Evolutionary conservation across 371 early-diverging fungal genomes (phyloP).

Genomic region (Syncephalastrum monosporum): DNA sequence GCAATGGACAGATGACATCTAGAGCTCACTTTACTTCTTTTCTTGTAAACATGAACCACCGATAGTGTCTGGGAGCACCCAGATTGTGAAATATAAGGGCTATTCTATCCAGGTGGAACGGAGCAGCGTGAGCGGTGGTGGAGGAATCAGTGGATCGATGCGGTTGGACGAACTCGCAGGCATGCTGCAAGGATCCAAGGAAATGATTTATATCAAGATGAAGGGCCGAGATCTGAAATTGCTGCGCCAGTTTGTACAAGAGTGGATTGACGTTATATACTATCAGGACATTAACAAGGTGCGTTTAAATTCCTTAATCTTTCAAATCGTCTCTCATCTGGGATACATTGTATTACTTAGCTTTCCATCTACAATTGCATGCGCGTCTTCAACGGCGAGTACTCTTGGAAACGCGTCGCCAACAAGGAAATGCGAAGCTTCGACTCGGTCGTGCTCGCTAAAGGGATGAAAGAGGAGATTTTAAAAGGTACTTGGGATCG

Average conservation of each 20-base stretch:
- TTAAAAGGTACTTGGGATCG: conserved; percentile 6
- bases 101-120: conserved; percentile 2
- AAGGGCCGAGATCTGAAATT: background rate
- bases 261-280: conserved; percentile 12
- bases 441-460: conserved; percentile 33
- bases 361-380: conserved; percentile 28
- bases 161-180: background rate
- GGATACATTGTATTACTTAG: background rate
- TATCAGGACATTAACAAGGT: conserved; percentile 2
- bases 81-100: conserved; percentile 1
- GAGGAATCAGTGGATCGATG: background rate
- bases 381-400: conserved; percentile 16
- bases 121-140: background rate
- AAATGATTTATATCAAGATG: conserved; percentile 15
- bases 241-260: background rate
- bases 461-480: conserved; percentile 33
- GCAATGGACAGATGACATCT: no score
- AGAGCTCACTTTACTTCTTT: background rate
- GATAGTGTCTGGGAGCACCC: background rate
- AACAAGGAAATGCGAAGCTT: conserved; percentile 33
- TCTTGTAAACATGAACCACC: background rate
- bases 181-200: background rate
- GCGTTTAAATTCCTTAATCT: background rate
- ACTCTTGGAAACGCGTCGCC: conserved; percentile 19
- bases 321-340: background rate